These are phyloP conservation scores for Rhododendron ferrugineum DNA, from an alignment of 148 eudicot species.

Conservation along the genomic window DNA sequence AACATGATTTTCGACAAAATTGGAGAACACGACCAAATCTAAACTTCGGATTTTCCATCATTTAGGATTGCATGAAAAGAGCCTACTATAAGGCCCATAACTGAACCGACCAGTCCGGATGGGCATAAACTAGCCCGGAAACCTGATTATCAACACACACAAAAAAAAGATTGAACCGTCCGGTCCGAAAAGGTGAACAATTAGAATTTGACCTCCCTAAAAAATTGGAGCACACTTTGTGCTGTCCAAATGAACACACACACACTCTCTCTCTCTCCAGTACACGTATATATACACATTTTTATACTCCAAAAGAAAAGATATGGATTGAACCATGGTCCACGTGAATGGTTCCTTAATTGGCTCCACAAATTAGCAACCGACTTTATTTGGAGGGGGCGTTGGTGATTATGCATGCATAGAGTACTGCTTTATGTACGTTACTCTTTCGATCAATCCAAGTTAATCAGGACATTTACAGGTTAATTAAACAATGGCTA, in stretches of 20 bases:
- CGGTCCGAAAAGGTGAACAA: too few relatives aligned
- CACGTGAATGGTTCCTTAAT: slow-evolving; percentile 9
- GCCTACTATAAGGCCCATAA: too few relatives aligned
- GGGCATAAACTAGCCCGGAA: too few relatives aligned
- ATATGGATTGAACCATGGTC: background rate
- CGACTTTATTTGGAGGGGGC: background rate
- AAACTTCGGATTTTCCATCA: background rate
- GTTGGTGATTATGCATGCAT: background rate
- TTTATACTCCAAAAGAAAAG: background rate
- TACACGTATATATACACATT: background rate
- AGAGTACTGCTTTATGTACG: background rate
- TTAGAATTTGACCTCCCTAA: too few relatives aligned
- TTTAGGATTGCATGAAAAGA: too few relatives aligned
- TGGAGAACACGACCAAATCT: background rate
- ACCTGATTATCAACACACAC: too few relatives aligned
- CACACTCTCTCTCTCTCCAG: background rate
- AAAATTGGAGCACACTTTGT: too few relatives aligned
- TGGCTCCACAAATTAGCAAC: slow-evolving; percentile 2
- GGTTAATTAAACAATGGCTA: background rate
- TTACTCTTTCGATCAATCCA: background rate
- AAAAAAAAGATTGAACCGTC: too few relatives aligned
- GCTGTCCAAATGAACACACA: too few relatives aligned
- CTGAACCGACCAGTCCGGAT: too few relatives aligned
- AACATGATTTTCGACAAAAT: background rate
- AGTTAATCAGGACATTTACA: background rate